Base-by-base conservation (phyloP, 108 stramenopile genomes). In the Nitzschia sp. region DNA sequence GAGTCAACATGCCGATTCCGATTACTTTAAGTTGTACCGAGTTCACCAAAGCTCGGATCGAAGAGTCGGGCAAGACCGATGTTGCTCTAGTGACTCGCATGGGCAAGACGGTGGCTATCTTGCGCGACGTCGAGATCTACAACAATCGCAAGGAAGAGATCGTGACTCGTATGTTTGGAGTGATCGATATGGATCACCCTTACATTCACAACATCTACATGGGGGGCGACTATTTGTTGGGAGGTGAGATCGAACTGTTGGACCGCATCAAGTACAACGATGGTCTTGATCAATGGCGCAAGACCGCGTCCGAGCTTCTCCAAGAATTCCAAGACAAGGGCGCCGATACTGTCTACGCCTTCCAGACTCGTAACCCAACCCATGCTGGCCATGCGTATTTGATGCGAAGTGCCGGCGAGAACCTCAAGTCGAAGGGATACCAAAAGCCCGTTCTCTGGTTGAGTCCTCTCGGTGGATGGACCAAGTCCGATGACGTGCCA, bases 331-430 rank as follows among this genome's bases (percentile, higher is more conserved):
- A 95, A 63, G 68, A 76, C 54, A 97, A 96, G 84, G 89, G 89
- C 38, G 98, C 98, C 17, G 98, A 98, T 84, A 97, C 95, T 1
- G 96, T 98, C 36, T 98, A 96, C 70, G 98, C 98, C 53, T 98
- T 98, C 75, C 98, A 98, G 74, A 98, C 98, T 17, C 73, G 98
- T 28, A 98, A 98, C 68, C 98, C 98, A 34, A 98, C 98, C 16
- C 98, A 98, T 84, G 90, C 98, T 0, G 98, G 98, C 8, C 98
- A 98, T 84, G 98, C 98, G 8, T 98, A 98, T 78, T 79, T 98
- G 66, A 98, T 98, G 98, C 80, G 85, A 45, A 91, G 88, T 22
- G 98, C 96, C 8, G 94, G 98, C n/a, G 94, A 96, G 55, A 90
- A 94, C 70, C 78, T 97, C 48, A 84, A 84, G 26, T 68, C 72